Evolutionary conservation across 768 basidiomycete species (phyloP).

Genomic region (Boletus pseudopeckii): DNA sequence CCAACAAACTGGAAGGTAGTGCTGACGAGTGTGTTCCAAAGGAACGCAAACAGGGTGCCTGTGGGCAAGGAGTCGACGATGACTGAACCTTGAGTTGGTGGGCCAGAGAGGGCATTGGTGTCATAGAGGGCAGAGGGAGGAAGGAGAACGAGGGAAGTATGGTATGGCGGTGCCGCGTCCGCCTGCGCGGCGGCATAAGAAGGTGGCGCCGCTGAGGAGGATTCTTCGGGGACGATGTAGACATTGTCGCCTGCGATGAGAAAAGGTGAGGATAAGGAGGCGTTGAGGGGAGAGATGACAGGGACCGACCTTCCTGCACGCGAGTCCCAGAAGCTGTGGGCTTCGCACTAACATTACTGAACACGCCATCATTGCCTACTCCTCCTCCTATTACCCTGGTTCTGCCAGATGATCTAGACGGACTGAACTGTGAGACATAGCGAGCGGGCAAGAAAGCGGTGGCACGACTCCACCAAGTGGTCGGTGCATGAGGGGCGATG

Average conservation of each 20-base stretch:
- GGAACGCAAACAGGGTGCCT: conserved; percentile 78
- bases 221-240: conserved; percentile 79
- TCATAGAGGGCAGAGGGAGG: conserved; percentile 39
- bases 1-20: conserved; percentile 97
- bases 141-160: conserved; percentile 95
- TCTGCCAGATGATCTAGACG: conserved; percentile 35
- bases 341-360: conserved; percentile 93
- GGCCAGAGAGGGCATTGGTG: conserved; percentile 44
- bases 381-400: conserved; percentile 54
- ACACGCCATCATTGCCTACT: conserved; percentile 83
- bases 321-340: conserved; percentile 53
- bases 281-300: not conserved
- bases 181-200: conserved; percentile 90
- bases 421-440: conserved; percentile 44
- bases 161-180: conserved; percentile 97
- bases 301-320: conserved; percentile 50
- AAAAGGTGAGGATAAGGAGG: not conserved
- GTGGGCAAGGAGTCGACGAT: conserved; percentile 87
- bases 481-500: conserved; percentile 22
- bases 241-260: conserved; percentile 58
- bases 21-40: conserved; percentile 91
- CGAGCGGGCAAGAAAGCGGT: conserved; percentile 54
- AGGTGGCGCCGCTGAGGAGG: conserved; percentile 81
- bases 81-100: conserved; percentile 58
- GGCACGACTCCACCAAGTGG: conserved; percentile 55